phyloP scores from a whole-genome alignment of 345 rosid species.

The Nasturtium officinale region DNA sequence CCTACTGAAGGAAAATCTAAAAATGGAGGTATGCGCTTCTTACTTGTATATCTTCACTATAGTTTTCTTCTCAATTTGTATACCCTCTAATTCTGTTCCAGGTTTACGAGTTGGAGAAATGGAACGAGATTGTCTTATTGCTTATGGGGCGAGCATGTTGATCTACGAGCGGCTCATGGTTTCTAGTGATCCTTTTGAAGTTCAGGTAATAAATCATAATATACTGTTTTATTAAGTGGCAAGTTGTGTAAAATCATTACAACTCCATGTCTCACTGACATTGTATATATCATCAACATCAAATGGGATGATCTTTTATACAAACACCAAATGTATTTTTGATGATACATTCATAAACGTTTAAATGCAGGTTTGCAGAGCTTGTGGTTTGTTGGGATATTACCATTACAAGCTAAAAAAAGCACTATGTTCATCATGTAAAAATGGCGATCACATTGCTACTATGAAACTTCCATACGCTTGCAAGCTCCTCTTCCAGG shows the following conservation, averaged over 20 bases:
- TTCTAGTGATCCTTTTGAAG: slow-evolving; percentile 97
- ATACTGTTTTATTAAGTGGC: not conserved
- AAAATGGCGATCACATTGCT: slow-evolving; percentile 75
- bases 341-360: not conserved
- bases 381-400: slow-evolving; percentile 88
- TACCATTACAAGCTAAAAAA: slow-evolving; percentile 75
- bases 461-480: slow-evolving; percentile 90
- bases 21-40: slow-evolving; percentile 73
- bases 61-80: slow-evolving; percentile 11
- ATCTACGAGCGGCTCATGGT: slow-evolving; percentile 85
- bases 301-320: not conserved
- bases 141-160: slow-evolving; percentile 96
- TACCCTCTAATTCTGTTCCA: slow-evolving; percentile 39
- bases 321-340: not conserved
- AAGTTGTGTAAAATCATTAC: not conserved
- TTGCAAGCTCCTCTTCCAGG: slow-evolving; percentile 95
- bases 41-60: slow-evolving; percentile 16
- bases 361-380: slow-evolving; percentile 70
- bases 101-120: slow-evolving; percentile 97
- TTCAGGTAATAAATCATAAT: slow-evolving; percentile 57
- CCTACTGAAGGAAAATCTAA: slow-evolving; percentile 97
- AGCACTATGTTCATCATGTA: slow-evolving; percentile 78
- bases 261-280: not conserved
- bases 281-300: not conserved
- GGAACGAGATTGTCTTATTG: slow-evolving; percentile 96